These are phyloP conservation scores for Kwoniella shivajii DNA, from an alignment of 1,284 basidiomycete genomes.

Conservation along the genomic window DNA sequence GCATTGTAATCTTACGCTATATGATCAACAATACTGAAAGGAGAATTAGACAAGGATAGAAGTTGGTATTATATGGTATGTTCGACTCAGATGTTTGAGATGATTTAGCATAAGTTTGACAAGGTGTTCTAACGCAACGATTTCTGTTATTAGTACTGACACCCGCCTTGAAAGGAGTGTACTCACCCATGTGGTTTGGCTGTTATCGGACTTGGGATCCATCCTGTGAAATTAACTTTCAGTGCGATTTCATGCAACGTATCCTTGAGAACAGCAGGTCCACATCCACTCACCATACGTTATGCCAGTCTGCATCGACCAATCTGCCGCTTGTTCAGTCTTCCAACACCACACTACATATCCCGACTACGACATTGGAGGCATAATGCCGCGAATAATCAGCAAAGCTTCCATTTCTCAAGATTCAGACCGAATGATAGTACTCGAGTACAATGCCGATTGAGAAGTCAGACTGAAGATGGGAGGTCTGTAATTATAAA, in stretches of 20 bases:
- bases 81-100: too few species aligned
- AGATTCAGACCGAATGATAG: too few species aligned
- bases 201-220: slow-evolving; percentile 43
- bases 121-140: not conserved
- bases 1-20: too few species aligned
- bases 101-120: too few species aligned
- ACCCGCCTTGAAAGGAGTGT: not conserved
- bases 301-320: slow-evolving; percentile 57
- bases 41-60: too few species aligned
- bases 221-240: slow-evolving; percentile 24
- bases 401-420: too few species aligned
- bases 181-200: slow-evolving; percentile 44
- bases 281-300: slow-evolving; percentile 32
- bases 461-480: too few species aligned
- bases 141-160: too few species aligned
- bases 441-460: too few species aligned
- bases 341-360: slow-evolving; percentile 51
- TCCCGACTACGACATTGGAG: slow-evolving; percentile 18
- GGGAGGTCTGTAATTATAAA: not conserved
- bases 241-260: not conserved
- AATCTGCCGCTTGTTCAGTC: slow-evolving; percentile 63
- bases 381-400: slow-evolving; percentile 6
- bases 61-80: too few species aligned
- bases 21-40: too few species aligned
- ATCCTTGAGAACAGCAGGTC: not conserved